Percentiles rank a stretch among this genome's conserved stretches.
Evolutionary conservation across 768 basidiomycete genomes (phyloP).

Genomic region (Mycena filopes): DNA sequence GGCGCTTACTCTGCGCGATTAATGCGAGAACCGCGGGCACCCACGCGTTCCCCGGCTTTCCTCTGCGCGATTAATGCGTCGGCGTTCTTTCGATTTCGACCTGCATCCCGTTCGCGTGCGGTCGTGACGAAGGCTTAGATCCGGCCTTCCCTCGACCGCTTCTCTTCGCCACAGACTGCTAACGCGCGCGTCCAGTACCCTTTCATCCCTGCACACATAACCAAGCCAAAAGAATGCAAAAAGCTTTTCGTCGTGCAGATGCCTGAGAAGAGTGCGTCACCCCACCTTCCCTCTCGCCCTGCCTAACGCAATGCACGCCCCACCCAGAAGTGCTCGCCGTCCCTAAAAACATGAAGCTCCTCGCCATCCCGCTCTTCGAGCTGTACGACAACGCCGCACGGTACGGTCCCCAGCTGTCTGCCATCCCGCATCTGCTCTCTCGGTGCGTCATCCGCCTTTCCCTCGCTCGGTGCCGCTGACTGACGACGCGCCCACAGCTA

Average conservation of each 20-base stretch:
- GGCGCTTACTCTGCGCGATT: conserved; percentile 17
- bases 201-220: conserved; percentile 94
- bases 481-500: conserved; percentile 67
- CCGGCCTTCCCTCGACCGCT: neutral
- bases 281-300: neutral
- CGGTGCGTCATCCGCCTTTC: conserved; percentile 55
- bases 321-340: conserved; percentile 91
- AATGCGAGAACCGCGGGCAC: too few species aligned
- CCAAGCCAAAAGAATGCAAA: conserved; percentile 98
- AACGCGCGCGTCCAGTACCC: conserved; percentile 71
- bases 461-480: conserved; percentile 6
- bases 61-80: too few species aligned
- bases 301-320: neutral
- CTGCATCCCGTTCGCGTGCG: too few species aligned
- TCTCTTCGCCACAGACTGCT: conserved; percentile 1
- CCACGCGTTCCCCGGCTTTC: too few species aligned
- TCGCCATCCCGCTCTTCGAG: conserved; percentile 96
- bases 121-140: too few species aligned
- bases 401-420: conserved; percentile 94
- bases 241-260: conserved; percentile 95
- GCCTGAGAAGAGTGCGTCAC: conserved; percentile 87
- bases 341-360: conserved; percentile 98
- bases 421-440: conserved; percentile 92
- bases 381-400: conserved; percentile 97
- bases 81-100: too few species aligned